Conservation (phyloP, 1,284 basidiomycete genomes). For the Apiotrichum sp. region DNA sequence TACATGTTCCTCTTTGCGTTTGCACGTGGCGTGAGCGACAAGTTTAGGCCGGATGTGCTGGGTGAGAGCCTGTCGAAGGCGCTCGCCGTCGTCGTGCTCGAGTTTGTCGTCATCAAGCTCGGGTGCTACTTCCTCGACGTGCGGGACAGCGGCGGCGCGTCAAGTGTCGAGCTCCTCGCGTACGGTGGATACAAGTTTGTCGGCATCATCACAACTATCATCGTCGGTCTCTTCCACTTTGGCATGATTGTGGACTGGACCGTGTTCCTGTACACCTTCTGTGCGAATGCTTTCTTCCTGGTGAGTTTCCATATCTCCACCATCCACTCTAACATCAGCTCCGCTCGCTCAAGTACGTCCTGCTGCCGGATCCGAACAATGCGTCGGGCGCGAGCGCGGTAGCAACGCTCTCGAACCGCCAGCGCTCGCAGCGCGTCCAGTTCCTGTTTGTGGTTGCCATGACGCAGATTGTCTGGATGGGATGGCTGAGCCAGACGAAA, state of each 20-base stretch:
- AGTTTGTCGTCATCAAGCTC: slow-evolving; percentile 80
- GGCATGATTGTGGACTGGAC: slow-evolving; percentile 61
- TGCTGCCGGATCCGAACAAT: slow-evolving; percentile 68
- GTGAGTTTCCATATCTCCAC: slow-evolving; percentile 51
- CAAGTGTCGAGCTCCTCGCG: slow-evolving; percentile 56
- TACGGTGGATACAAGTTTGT: slow-evolving; percentile 99
- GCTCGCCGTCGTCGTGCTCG: slow-evolving; percentile 69
- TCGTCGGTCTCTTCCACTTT: slow-evolving; percentile 47
- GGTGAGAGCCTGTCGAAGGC: slow-evolving; percentile 81
- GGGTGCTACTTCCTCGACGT: slow-evolving; percentile 89
- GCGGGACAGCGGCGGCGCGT: slow-evolving; percentile 60
- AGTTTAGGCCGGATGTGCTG: slow-evolving; percentile 88
- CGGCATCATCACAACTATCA: slow-evolving; percentile 52
- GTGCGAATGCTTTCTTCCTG: slow-evolving; percentile 90
- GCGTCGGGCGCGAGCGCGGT: slow-evolving; percentile 27
- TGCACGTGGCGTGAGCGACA: slow-evolving; percentile 71
- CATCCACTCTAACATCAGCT: no score
- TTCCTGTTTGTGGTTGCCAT: slow-evolving; percentile 69
- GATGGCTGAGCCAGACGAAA: slow-evolving; percentile 53
- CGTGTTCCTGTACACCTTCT: slow-evolving; percentile 75
- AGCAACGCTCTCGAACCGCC: slow-evolving; percentile 68
- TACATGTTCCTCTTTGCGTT: slow-evolving; percentile 86
- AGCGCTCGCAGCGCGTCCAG: slow-evolving; percentile 73
- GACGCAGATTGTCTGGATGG: slow-evolving; percentile 76
- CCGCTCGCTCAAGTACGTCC: slow-evolving; percentile 83